Conservation (phyloP, 2,329 filamentous ascomycete species). For the Colletotrichum caudatum region DNA sequence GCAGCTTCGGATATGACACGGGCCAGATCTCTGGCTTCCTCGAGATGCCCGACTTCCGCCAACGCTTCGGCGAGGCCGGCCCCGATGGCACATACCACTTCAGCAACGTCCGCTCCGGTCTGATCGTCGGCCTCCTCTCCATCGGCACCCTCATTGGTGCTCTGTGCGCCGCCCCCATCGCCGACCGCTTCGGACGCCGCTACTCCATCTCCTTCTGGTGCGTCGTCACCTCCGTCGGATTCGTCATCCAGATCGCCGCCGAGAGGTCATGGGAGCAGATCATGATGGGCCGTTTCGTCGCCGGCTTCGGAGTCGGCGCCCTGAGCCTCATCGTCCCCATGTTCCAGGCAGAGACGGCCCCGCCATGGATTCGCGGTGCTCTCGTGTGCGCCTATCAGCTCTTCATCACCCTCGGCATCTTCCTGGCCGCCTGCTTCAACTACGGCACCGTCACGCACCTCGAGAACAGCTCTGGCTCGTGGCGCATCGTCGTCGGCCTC, state of each 20-base stretch:
- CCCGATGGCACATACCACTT: constrained; percentile 58
- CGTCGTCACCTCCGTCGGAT: constrained; percentile 71
- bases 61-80: constrained; percentile 61
- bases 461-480: constrained; percentile 61
- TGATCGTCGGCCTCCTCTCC: constrained; percentile 69
- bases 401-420: constrained; percentile 79
- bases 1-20: constrained; percentile 60
- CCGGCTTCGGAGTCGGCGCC: constrained; percentile 75
- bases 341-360: constrained; percentile 79
- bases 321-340: constrained; percentile 75
- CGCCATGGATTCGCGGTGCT: constrained; percentile 73
- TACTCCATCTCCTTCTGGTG: constrained; percentile 72
- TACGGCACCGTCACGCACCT: constrained; percentile 64
- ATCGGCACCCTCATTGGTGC: constrained; percentile 73
- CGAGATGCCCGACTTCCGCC: constrained; percentile 67
- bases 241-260: constrained; percentile 75
- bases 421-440: constrained; percentile 70
- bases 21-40: constrained; percentile 69
- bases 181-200: constrained; percentile 74
- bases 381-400: constrained; percentile 77
- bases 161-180: constrained; percentile 69
- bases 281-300: constrained; percentile 73
- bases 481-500: constrained; percentile 70
- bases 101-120: constrained; percentile 65
- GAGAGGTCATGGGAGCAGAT: constrained; percentile 71